These are phyloP conservation scores for bread wheat (Triticum aestivum) DNA, from an alignment of 176 grass and related monocot genomes.

Conservation along the genomic window DNA sequence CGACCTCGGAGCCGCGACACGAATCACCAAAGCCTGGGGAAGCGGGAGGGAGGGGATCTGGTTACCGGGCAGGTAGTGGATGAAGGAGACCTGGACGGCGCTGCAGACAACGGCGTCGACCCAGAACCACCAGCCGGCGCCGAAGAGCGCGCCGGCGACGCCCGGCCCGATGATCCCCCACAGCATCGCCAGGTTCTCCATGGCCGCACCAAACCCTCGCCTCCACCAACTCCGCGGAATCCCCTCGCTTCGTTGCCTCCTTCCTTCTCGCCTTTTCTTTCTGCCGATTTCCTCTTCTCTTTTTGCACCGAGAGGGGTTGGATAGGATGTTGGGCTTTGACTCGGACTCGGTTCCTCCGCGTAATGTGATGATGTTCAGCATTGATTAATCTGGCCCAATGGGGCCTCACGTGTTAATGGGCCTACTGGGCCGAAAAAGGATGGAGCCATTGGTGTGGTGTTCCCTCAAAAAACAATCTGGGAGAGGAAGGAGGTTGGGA, in stretches of 20 bases:
- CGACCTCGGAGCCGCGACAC: not conserved
- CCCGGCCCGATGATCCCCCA: constrained; percentile 90
- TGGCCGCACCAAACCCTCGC: constrained; percentile 24
- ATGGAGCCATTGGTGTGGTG: not conserved
- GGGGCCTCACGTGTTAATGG: not conserved
- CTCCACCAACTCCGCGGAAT: constrained; percentile 32
- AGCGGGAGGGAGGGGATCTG: constrained; percentile 14
- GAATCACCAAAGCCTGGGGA: not conserved
- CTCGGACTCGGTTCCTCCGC: not conserved
- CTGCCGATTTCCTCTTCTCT: not conserved
- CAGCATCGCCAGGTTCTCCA: constrained; percentile 67
- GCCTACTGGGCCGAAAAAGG: not conserved
- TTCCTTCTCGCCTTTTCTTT: not conserved
- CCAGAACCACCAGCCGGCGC: constrained; percentile 97
- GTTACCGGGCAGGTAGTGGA: constrained; percentile 91
- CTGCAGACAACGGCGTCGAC: constrained; percentile 97
- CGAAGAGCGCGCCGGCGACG: constrained; percentile 83
- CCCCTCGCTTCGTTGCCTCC: not conserved
- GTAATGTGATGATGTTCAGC: not conserved
- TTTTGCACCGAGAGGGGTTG: not conserved
- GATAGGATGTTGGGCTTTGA: not conserved
- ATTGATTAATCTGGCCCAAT: not conserved
- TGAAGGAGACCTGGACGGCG: constrained; percentile 72
- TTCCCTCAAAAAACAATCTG: not conserved
- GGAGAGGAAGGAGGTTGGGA: not conserved